Conservation (phyloP, 2,329 filamentous ascomycete genomes). For the Hyphodiscus sp. region DNA sequence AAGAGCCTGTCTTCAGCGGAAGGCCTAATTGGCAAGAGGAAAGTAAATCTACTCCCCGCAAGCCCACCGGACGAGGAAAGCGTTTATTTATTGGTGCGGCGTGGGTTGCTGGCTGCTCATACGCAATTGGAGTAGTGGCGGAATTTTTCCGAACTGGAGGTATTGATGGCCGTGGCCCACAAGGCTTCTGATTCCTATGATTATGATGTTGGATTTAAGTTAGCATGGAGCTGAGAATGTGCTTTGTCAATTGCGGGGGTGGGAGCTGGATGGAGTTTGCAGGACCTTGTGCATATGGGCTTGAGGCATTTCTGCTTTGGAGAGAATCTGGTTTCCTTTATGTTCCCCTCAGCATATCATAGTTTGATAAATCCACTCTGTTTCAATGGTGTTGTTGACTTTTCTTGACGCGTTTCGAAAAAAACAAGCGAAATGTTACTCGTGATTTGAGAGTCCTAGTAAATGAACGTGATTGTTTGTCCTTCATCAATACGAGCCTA, state of each 20-base stretch:
- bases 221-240: neutral
- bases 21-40: slow-evolving; percentile 27
- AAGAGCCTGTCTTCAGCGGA: slow-evolving; percentile 43
- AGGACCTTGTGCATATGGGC: neutral
- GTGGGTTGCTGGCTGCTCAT: slow-evolving; percentile 49
- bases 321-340: neutral
- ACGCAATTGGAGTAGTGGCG: slow-evolving; percentile 50
- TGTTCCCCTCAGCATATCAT: neutral
- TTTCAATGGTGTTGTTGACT: neutral
- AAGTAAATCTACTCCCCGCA: slow-evolving; percentile 21
- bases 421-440: neutral
- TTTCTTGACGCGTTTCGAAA: neutral
- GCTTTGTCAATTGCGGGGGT: neutral
- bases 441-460: neutral
- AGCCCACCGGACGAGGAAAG: slow-evolving; percentile 38
- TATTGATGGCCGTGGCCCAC: slow-evolving; percentile 33
- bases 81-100: slow-evolving; percentile 47
- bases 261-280: neutral
- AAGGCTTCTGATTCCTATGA: slow-evolving; percentile 18
- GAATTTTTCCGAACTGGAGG: slow-evolving; percentile 50
- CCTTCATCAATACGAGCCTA: no score
- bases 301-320: neutral
- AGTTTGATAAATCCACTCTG: neutral
- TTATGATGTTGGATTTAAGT: neutral
- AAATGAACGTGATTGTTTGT: no score